Evolutionary conservation across 2,329 filamentous ascomycete genomes (phyloP).

Genomic region (Arthrinium phaeospermum): DNA sequence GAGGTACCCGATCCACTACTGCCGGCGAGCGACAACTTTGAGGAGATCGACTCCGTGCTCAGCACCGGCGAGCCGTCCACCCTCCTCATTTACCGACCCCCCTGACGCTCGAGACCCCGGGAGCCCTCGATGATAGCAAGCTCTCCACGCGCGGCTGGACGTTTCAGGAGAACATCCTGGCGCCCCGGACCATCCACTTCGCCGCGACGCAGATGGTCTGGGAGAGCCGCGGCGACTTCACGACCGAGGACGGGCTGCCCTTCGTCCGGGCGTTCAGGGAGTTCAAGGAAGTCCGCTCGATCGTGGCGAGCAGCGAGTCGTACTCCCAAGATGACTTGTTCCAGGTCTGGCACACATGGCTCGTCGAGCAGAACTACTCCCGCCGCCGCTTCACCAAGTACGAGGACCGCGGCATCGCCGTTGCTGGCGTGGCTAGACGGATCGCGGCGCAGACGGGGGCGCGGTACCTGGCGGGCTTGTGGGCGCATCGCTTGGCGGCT

Average conservation of each 20-base stretch:
- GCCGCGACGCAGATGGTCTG: constrained; percentile 17
- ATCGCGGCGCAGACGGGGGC: neutral
- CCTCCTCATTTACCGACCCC: neutral
- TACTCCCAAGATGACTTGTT: neutral
- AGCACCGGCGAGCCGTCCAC: neutral
- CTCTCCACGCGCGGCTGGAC: constrained; percentile 22
- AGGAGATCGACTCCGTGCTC: neutral
- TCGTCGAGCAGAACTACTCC: neutral
- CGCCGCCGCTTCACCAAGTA: neutral
- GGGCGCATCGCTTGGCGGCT: neutral
- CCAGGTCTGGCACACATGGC: neutral
- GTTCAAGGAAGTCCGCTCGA: neutral
- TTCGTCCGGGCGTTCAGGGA: neutral
- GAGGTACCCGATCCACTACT: neutral
- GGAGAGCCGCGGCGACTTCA: constrained; percentile 21
- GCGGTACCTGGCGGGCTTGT: constrained; percentile 5
- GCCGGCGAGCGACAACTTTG: neutral
- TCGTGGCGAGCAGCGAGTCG: neutral
- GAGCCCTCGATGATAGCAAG: neutral
- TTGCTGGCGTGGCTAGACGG: neutral
- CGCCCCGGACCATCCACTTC: constrained; percentile 22
- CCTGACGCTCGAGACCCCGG: neutral
- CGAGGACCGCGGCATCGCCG: neutral
- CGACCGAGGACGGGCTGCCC: constrained; percentile 16
- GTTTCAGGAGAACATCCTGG: constrained; percentile 21